phyloP scores from a whole-genome alignment of 2,329 filamentous ascomycete species.

The Macrophomina phaseolina region DNA sequence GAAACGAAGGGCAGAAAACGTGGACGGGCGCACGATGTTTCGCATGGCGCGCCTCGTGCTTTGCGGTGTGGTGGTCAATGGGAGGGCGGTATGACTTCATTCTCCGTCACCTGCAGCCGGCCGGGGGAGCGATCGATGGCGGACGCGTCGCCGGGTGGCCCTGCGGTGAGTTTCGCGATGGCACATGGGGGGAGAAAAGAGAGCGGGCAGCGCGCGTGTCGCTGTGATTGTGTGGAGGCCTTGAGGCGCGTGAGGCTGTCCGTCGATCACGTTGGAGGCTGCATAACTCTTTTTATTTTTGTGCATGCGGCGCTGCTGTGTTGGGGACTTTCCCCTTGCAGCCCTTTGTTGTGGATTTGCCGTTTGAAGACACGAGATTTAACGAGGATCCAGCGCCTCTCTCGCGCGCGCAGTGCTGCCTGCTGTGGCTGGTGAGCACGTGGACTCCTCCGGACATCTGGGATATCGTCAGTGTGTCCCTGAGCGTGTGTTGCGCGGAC shows the following conservation, averaged over 20 bases:
- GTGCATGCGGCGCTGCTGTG: not conserved
- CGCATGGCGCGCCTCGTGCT: not conserved
- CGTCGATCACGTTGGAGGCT: slow-evolving; percentile 14
- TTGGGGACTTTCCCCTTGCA: not conserved
- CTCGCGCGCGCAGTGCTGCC: not conserved
- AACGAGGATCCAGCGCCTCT: not conserved
- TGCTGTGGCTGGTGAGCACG: slow-evolving; percentile 12
- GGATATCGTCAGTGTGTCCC: not conserved
- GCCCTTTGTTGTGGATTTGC: slow-evolving; percentile 14
- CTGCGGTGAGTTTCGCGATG: slow-evolving; percentile 15
- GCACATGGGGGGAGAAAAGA: not conserved
- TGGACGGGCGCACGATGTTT: slow-evolving; percentile 11
- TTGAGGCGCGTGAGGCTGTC: slow-evolving; percentile 8
- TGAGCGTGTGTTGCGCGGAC: not conserved
- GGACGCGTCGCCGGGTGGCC: not conserved
- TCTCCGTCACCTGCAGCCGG: not conserved
- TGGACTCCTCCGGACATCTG: not conserved
- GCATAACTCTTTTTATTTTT: slow-evolving; percentile 9
- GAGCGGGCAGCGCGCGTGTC: not conserved
- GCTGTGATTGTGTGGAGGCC: not conserved
- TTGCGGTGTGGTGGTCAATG: not conserved
- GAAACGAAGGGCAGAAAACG: slow-evolving; percentile 5
- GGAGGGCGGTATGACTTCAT: slow-evolving; percentile 18
- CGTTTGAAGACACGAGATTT: not conserved
- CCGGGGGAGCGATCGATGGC: not conserved